Evolutionary conservation across 176 grass and related monocot genomes (phyloP), one percentile per base, ranked within the genome.

Genomic region (Luzula sylvatica): DNA sequence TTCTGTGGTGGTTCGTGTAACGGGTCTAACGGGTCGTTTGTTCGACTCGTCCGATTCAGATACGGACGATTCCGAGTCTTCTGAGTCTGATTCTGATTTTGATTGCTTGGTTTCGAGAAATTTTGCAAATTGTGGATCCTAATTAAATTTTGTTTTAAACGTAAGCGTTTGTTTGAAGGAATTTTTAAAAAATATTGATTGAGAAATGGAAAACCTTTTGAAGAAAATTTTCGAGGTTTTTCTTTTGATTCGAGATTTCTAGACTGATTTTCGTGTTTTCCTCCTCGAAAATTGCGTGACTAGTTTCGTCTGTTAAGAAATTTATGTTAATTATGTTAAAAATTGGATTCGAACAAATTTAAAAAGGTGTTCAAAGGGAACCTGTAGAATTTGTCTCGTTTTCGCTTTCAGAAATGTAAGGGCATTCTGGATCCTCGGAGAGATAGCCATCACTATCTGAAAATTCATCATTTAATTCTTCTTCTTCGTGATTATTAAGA

Each of bases 371-470:
- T 23, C 46, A 71, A 38, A 69, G 61, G 52, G 14, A 57, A 82
- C 90, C 81, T 79, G 42, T 69, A 3, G 55, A 41, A 76, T 20
- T 44, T 35, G 32, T 55, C 3, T 26, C 76, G 41, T 72, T 78
- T 48, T 95, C 74, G 12, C 20, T 53, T 20, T 76, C 90, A 55
- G 90, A 95, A 73, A 88, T 86, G 29, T 95, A 88, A 26, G 65
- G 50, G 51, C 80, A 95, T 23, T 76, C 84, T 51, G 54, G 27
- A 61, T 95, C 89, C 89, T 90, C 92, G 29, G 85, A 74, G 26
- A 98, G 72, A 82, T 86, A 98, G 54, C 68, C 85, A 62, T 86
- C 81, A 58, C 85, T 80, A 42, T 86, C 85, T 40, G 78, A 90
- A 2, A 74, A 17, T 70, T 98, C 77, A 24, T 64, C 75, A 42